Evolutionary conservation across 2,329 filamentous ascomycete genomes (phyloP), one percentile per base, ranked within the genome.

Genomic region (Leptodontidium sp.): DNA sequence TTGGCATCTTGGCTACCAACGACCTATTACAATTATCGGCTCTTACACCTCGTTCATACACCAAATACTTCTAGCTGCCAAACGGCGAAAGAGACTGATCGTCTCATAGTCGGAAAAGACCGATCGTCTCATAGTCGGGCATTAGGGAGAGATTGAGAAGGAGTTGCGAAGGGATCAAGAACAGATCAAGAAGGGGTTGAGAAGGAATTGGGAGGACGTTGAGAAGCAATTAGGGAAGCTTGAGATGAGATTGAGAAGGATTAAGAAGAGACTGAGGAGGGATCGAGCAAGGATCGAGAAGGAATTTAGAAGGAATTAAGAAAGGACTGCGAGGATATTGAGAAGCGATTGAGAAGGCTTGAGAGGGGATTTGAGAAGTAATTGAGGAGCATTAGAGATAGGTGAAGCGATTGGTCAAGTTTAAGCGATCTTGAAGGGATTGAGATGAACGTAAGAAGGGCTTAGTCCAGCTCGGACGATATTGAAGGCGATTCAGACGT

Each of bases 251-350:
- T 32, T 55, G 26, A 32, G 26, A 55, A 55, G 50, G 50, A 35
- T 35, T 26, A 55, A 55, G 50, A 55, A 55, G 26, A 55, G 29
- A 55, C 29, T 55, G 26, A 55, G 50, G 50, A 52, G 50, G 26
- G 50, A 55, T 55, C 50, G 50, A 55, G 50, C 50, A 55, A 29
- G 50, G 50, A 55, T 55, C 50, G 50, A 55, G 50, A 55, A 55
- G 50, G 26, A 55, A 55, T 55, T 55, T 1, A 21, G 50, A 55
- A 55, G 26, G 50, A 32, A 55, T 32, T 32, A 55, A 55, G 29
- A 29, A 55, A 55, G 29, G 50, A 32, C 24, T 55, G 50, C 50
- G 50, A 55, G 26, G 50, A 55, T 24, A 32, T 55, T 55, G 26
- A 55, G 50, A 35, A 55, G 50, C 50, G 24, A 55, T 55, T 55